Evolutionary conservation across 2,329 filamentous ascomycete species (phyloP).

Genomic region (Dactylellina haptotyla): DNA sequence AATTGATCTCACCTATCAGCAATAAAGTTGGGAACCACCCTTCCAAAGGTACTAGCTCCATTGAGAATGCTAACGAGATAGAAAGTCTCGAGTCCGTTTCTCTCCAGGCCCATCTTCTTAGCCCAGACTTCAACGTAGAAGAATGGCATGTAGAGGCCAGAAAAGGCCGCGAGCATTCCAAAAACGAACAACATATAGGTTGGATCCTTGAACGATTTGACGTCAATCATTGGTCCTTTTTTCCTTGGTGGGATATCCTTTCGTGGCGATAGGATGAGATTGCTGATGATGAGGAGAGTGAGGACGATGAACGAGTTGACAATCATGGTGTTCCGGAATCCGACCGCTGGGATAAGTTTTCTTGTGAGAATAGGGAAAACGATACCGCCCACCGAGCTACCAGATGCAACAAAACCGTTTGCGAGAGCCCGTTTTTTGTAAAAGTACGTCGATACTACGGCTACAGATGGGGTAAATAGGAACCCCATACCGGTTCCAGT

Average conservation of each 20-base stretch:
- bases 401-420: constrained; percentile 70
- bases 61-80: constrained; percentile 65
- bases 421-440: constrained; percentile 69
- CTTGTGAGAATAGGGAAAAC: constrained; percentile 71
- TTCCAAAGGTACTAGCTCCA: constrained; percentile 64
- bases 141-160: constrained; percentile 66
- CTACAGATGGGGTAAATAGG: constrained; percentile 67
- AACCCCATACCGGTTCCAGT: constrained; percentile 69
- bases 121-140: constrained; percentile 62
- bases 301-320: constrained; percentile 66
- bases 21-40: constrained; percentile 64
- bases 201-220: constrained; percentile 65
- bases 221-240: constrained; percentile 66
- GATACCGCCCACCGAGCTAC: constrained; percentile 71
- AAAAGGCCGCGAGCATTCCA: constrained; percentile 61
- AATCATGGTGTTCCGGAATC: constrained; percentile 74
- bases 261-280: constrained; percentile 65
- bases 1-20: constrained; percentile 60
- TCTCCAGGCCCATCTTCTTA: constrained; percentile 34
- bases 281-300: constrained; percentile 63
- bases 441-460: constrained; percentile 72
- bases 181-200: constrained; percentile 64
- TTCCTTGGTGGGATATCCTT: constrained; percentile 59
- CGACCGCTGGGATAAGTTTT: constrained; percentile 69
- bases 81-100: constrained; percentile 58